Evolutionary conservation across 208 protist genomes (phyloP).

Genomic region (Trichomonas gallinae): DNA sequence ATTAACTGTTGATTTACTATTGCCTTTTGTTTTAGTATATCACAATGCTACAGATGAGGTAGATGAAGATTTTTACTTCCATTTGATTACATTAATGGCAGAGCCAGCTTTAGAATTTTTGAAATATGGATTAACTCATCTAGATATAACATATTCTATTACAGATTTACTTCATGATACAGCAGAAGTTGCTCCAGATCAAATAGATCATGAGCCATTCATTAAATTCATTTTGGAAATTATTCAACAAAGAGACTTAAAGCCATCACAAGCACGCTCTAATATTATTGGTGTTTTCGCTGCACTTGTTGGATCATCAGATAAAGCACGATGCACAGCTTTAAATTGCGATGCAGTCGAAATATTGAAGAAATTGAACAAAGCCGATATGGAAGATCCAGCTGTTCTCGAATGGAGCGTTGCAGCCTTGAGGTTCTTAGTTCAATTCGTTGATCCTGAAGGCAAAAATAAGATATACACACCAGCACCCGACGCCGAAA

Average conservation of each 20-base stretch:
- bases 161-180: background rate
- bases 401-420: background rate
- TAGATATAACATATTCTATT: background rate
- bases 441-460: background rate
- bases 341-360: background rate
- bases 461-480: background rate
- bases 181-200: background rate
- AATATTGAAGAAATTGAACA: background rate
- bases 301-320: background rate
- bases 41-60: background rate
- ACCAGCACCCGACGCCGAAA: background rate
- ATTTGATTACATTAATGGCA: background rate
- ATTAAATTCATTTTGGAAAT: background rate
- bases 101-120: background rate
- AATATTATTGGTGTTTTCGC: background rate
- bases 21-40: background rate
- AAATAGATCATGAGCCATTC: background rate
- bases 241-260: background rate
- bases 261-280: background rate
- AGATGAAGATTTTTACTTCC: background rate
- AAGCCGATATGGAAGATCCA: background rate
- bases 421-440: background rate
- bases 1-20: background rate
- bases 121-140: background rate
- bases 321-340: background rate